Percentiles rank a stretch among this genome's conserved stretches.
These are phyloP conservation scores for Mucor circinelloides DNA, from an alignment of 371 early-diverging fungal genomes.

Conservation along the genomic window DNA sequence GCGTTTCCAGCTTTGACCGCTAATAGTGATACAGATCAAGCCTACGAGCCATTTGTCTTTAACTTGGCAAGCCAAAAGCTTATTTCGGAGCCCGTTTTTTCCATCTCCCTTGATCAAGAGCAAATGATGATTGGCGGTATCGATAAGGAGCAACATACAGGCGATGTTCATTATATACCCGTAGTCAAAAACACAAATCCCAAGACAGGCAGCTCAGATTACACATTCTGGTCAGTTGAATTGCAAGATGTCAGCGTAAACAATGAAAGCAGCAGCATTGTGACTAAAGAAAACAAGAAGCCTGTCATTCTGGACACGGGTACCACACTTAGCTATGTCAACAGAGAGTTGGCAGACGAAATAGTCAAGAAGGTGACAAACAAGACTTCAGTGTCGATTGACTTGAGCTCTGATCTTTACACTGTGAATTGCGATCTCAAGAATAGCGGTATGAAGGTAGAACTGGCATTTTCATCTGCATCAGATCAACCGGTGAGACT, in stretches of 20 bases:
- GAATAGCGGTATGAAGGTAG: not conserved
- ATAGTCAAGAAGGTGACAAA: slow-evolving; percentile 3
- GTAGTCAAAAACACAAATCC: slow-evolving; percentile 19
- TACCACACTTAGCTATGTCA: slow-evolving; percentile 26
- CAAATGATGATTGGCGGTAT: slow-evolving; percentile 62
- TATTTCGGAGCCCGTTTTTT: slow-evolving; percentile 24
- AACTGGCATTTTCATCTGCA: not conserved
- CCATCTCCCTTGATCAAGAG: slow-evolving; percentile 25
- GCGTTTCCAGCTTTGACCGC: slow-evolving; percentile 27
- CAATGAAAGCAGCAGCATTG: slow-evolving; percentile 4
- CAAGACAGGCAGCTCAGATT: not conserved
- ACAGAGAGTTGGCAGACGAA: not conserved
- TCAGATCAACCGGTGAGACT: not conserved
- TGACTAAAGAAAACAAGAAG: slow-evolving; percentile 31
- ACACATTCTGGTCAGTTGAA: slow-evolving; percentile 11
- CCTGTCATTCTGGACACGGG: slow-evolving; percentile 50
- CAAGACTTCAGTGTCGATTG: not conserved
- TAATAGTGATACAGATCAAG: slow-evolving; percentile 1
- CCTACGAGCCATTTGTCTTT: slow-evolving; percentile 21
- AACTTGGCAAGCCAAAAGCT: slow-evolving; percentile 10
- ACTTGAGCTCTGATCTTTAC: slow-evolving; percentile 1
- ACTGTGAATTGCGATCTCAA: slow-evolving; percentile 13
- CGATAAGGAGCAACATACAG: slow-evolving; percentile 51
- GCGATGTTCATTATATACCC: slow-evolving; percentile 46
- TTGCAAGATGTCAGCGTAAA: not conserved